Evolutionary conservation across 306 rosid species (phyloP).

Genomic region (Hippophae rhamnoides): DNA sequence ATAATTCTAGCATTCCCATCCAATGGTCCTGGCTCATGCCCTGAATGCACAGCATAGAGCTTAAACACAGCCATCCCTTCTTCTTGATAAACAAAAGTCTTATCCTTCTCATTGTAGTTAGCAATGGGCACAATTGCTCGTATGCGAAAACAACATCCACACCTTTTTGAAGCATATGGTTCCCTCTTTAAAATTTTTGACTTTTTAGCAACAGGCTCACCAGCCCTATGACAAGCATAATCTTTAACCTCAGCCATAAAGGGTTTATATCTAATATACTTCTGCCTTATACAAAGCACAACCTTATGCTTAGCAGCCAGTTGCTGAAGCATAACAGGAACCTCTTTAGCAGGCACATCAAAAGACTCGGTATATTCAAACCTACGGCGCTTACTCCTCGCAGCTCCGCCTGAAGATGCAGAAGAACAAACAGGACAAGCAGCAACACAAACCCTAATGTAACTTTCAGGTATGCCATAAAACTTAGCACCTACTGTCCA

Average conservation of each 20-base stretch:
- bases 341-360: conserved; percentile 91
- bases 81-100: conserved; percentile 91
- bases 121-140: conserved; percentile 97
- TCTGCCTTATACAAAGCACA: conserved; percentile 91
- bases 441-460: conserved; percentile 77
- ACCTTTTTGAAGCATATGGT: conserved; percentile 85
- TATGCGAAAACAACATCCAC: conserved; percentile 98
- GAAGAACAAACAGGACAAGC: conserved; percentile 68
- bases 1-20: conserved; percentile 98
- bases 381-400: conserved; percentile 61
- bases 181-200: conserved; percentile 81
- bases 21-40: conserved; percentile 96
- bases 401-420: conserved; percentile 33
- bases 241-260: conserved; percentile 99
- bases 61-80: conserved; percentile 89
- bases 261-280: conserved; percentile 95
- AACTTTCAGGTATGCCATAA: conserved; percentile 94
- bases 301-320: conserved; percentile 91
- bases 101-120: conserved; percentile 90
- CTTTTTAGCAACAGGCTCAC: conserved; percentile 82
- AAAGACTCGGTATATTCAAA: conserved; percentile 88
- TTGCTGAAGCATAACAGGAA: conserved; percentile 70
- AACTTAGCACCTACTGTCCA: conserved; percentile 99
- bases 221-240: conserved; percentile 95
- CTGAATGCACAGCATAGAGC: conserved; percentile 92